Conservation (phyloP, 768 basidiomycete species). For the Mycena leptocephala region DNA sequence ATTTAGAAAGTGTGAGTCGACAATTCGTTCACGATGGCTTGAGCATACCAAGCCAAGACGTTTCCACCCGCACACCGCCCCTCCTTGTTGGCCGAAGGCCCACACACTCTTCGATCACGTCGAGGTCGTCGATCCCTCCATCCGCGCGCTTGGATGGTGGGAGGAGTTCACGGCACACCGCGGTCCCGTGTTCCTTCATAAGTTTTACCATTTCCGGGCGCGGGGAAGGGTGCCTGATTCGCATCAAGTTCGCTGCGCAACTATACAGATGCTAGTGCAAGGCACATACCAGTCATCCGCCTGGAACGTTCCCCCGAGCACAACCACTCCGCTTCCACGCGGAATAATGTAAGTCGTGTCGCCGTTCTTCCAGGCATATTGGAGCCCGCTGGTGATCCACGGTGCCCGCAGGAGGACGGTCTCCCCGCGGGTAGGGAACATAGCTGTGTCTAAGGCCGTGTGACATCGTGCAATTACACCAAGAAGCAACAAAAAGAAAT, state of each 20-base stretch:
- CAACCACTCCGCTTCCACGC: conserved; percentile 24
- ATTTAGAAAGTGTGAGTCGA: neutral
- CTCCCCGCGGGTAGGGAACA: conserved; percentile 76
- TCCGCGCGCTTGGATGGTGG: conserved; percentile 17
- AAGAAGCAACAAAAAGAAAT: neutral
- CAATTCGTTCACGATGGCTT: neutral
- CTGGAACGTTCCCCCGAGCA: conserved; percentile 32
- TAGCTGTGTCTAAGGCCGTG: conserved; percentile 20
- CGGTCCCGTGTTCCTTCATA: conserved; percentile 14
- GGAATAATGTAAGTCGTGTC: conserved; percentile 27
- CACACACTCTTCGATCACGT: conserved; percentile 28
- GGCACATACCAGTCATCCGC: conserved; percentile 19
- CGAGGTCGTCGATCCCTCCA: conserved; percentile 20
- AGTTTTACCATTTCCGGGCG: conserved; percentile 24
- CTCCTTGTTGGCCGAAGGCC: conserved; percentile 17
- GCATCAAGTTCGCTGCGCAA: neutral
- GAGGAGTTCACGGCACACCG: conserved; percentile 16
- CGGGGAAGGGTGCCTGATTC: conserved; percentile 9
- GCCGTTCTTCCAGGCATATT: neutral
- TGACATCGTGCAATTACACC: neutral
- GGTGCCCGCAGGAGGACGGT: conserved; percentile 70
- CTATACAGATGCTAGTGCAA: neutral
- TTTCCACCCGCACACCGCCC: conserved; percentile 18
- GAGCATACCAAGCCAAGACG: neutral
- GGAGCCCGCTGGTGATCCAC: conserved; percentile 43